Evolutionary conservation across 148 eudicot genomes (phyloP), one percentile per base, ranked within the genome.

Genomic region (Vaccinium myrtillus): DNA sequence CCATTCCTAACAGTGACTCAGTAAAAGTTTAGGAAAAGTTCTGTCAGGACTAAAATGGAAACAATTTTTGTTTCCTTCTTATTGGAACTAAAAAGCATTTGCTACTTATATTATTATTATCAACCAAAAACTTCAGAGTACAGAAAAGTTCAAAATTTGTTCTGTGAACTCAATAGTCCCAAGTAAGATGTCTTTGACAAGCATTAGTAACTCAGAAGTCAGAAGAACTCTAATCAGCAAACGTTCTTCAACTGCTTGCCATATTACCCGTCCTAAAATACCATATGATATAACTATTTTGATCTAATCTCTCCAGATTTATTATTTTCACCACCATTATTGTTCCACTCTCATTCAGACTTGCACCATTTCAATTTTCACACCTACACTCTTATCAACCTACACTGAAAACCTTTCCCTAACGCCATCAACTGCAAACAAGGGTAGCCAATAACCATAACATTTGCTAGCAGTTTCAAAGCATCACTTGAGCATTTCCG

Each of bases 401-500:
- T 21, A 61, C 69, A 8, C 67, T 18, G 12, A 75, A 19, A 76
- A 76, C 56, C 54, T 76, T 76, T 8, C 53, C 19, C 18, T 5
- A 10, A 27, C n/a, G 32, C 56, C 56, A 14, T 49, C 56, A 10
- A 48, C 27, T 55, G 3, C 79, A 19, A 73, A 46, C 79, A 76
- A 48, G 27, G 15, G 79, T 48, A 48, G 1, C 53, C n/a, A 21
- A 48, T 76, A 76, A 55, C 39, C 77, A 75, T 46, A 43, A 15
- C 19, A 46, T 15, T 39, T n/a, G 81, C 56, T 50, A 23, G 58
- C 81, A 27, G 39, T 25, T 78, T 78, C 43, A 78, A 27, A 53
- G 63, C 63, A 78, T 78, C 23, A 77, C 58, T 77, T 23, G 58
- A 77, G 80, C 80, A 77, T 51, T 8, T 77, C 54, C 30, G 27